Evolutionary conservation across 495 filamentous ascomycete genomes (phyloP), one percentile per base, ranked within the genome.

Genomic region (Penicillium daleae): DNA sequence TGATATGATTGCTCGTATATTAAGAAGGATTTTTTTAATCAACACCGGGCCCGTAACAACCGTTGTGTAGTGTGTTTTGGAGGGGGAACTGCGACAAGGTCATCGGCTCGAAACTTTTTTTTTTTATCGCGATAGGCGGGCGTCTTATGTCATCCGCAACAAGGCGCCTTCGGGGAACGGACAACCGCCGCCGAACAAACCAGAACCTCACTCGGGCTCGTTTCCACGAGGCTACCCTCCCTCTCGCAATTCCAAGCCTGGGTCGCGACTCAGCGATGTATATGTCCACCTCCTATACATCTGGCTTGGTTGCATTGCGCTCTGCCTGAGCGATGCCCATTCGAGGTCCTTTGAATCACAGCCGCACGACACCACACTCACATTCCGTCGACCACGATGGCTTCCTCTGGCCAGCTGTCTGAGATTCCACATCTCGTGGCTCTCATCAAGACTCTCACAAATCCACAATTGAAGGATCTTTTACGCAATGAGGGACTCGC

Each of bases 401-500:
- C 78, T 63, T 76, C 87, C 80, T 62, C 76, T 77, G 61, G 76
- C 63, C 71, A 77, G 35, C 42, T 70, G 58, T 57, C 67, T 2
- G 79, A 81, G 57, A 59, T 79, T 9, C 70, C 74, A 24, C 66
- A 72, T 52, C 69, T 86, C 13, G 69, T 74, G 26, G 75, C 78
- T 32, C 70, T 79, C 57, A 75, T 87, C 31, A 88, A 88, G 70
- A 82, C 76, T 15, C 74, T 89, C 35, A 82, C 90, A 62, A 93
- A 93, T 73, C 82, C 81, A 31, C 83, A 89, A 55, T 84, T 99
- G 40, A 90, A 92, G 61, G 73, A 78, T 17, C 89, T 97, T 65
- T 86, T 93, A 66, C 85, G 83, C 42, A 76, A 78, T 58, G 89
- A 94, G 71, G 83, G 85, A 29, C 81, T 94, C 19, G 78, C 82